phyloP scores from a whole-genome alignment of 345 rosid species.

The Sonneratia alba region DNA sequence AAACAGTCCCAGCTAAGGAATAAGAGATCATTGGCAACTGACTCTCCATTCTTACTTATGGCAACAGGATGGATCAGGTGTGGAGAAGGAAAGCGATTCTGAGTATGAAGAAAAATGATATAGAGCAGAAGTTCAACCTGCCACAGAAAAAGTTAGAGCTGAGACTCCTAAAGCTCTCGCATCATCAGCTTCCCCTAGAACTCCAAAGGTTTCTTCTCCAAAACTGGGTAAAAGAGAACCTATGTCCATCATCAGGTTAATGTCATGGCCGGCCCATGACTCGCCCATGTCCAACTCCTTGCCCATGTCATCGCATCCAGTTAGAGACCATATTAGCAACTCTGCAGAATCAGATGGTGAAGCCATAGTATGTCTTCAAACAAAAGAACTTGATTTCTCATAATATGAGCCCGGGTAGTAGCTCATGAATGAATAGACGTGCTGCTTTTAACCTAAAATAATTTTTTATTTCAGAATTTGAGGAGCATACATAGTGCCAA shows the following conservation, averaged over 20 bases:
- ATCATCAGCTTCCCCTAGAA: slow-evolving; percentile 23
- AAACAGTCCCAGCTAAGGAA: not conserved
- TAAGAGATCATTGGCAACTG: not conserved
- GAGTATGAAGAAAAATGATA: not conserved
- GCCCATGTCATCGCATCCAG: slow-evolving; percentile 23
- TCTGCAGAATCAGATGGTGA: slow-evolving; percentile 36
- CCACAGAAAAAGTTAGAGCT: not conserved
- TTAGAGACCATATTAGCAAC: slow-evolving; percentile 22
- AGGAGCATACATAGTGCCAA: not conserved
- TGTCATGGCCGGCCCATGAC: slow-evolving; percentile 22
- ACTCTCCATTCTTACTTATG: not conserved
- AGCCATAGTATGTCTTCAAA: slow-evolving; percentile 15
- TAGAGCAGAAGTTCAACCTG: not conserved
- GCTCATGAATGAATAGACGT: not conserved
- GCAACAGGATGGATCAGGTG: not conserved
- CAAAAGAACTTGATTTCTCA: not conserved
- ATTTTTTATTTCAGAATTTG: not conserved
- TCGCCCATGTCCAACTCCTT: slow-evolving; percentile 16
- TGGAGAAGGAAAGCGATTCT: not conserved
- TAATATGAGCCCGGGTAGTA: not conserved
- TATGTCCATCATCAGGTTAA: slow-evolving; percentile 18
- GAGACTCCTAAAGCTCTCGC: not conserved
- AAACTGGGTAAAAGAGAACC: slow-evolving; percentile 24
- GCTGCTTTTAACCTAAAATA: not conserved
- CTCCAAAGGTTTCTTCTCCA: slow-evolving; percentile 22